Evolutionary conservation across 345 rosid genomes (phyloP).

Genomic region (Populus alba): DNA sequence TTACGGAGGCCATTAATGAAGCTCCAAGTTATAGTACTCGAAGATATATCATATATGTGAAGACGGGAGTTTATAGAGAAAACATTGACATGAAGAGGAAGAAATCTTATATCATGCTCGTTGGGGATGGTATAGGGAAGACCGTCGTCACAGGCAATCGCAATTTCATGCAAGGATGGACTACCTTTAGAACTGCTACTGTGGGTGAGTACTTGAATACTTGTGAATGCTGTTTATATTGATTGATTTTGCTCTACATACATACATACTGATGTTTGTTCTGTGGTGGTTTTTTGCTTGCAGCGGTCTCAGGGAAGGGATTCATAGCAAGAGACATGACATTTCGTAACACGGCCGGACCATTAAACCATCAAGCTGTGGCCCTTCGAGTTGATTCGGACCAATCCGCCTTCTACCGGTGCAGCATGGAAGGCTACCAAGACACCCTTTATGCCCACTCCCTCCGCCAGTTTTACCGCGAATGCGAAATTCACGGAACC

Average conservation of each 20-base stretch:
- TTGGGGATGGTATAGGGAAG: conserved; percentile 34
- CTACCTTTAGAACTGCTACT: conserved; percentile 32
- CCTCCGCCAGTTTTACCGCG: conserved; percentile 30
- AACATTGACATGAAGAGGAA: conserved; percentile 36
- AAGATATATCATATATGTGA: conserved; percentile 28
- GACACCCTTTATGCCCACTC: conserved; percentile 31
- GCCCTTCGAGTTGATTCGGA: conserved; percentile 31
- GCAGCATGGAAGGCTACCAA: conserved; percentile 34
- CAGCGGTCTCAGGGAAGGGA: conserved; percentile 29
- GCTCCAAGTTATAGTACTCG: conserved; percentile 23
- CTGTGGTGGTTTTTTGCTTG: neutral
- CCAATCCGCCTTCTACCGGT: conserved; percentile 27
- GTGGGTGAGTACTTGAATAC: conserved; percentile 20
- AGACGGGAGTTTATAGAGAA: conserved; percentile 26
- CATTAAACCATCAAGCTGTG: conserved; percentile 22
- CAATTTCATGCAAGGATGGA: conserved; percentile 36
- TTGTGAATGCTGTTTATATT: neutral
- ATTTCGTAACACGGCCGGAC: conserved; percentile 28
- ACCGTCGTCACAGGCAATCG: conserved; percentile 25
- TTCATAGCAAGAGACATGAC: conserved; percentile 33
- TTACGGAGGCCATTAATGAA: conserved; percentile 23
- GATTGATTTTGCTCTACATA: neutral
- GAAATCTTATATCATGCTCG: conserved; percentile 26
- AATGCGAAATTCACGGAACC: conserved; percentile 27
- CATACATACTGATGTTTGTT: neutral